These are phyloP conservation scores for Podospora appendiculata DNA, from an alignment of 495 filamentous ascomycete genomes.

Conservation along the genomic window DNA sequence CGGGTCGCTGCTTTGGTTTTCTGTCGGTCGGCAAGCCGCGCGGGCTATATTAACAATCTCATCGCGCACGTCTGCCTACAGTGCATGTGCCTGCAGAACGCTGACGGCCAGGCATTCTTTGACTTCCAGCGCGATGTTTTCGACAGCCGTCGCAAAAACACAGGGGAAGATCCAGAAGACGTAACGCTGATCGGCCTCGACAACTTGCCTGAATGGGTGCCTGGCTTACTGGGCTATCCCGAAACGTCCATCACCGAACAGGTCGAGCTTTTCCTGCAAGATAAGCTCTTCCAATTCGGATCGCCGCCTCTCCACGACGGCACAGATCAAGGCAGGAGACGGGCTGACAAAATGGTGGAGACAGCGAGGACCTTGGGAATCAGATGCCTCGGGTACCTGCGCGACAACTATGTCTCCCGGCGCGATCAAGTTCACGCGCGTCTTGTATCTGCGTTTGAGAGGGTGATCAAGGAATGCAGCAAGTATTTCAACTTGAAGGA, in stretches of 20 bases:
- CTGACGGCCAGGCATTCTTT: constrained; percentile 34
- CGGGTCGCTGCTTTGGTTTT: constrained; percentile 25
- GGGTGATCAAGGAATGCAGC: constrained; percentile 34
- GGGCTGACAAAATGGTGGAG: constrained; percentile 17
- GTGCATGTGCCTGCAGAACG: constrained; percentile 29
- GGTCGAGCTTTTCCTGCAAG: constrained; percentile 48
- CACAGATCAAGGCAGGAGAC: constrained; percentile 12
- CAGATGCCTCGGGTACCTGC: constrained; percentile 38
- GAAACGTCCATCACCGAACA: constrained; percentile 46
- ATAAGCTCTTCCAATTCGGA: constrained; percentile 45
- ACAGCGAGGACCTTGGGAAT: constrained; percentile 33
- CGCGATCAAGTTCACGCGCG: constrained; percentile 33
- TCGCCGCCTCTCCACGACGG: constrained; percentile 21
- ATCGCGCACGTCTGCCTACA: constrained; percentile 28
- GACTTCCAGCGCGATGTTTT: constrained; percentile 32
- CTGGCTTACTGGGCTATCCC: constrained; percentile 56
- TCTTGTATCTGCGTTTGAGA: constrained; percentile 28
- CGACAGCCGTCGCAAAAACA: constrained; percentile 13
- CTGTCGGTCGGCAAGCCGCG: constrained; percentile 21
- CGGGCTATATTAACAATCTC: constrained; percentile 19
- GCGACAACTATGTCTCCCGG: constrained; percentile 34
- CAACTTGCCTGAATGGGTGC: constrained; percentile 55
- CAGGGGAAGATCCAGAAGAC: constrained; percentile 13
- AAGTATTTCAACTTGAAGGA: constrained; percentile 31
- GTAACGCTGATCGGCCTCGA: constrained; percentile 33